Evolutionary conservation across 257 asterid species (phyloP).

Genomic region (Capsicum rhomboideum): DNA sequence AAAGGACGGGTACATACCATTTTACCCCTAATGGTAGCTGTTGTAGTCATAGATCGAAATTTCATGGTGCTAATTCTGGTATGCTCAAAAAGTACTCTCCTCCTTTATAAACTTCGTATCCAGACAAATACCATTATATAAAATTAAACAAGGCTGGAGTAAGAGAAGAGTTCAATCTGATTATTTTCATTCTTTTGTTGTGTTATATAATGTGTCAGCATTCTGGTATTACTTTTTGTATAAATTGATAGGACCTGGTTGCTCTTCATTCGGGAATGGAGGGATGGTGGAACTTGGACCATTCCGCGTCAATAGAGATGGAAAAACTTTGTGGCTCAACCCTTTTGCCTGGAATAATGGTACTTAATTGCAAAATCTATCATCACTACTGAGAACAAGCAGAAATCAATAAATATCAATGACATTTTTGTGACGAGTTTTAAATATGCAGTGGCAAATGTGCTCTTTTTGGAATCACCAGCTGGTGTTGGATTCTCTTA

Average conservation of each 20-base stretch:
- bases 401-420: background rate
- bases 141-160: too few relatives aligned
- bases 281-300: slow-evolving; percentile 20
- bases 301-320: slow-evolving; percentile 8
- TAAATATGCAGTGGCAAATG: slow-evolving; percentile 6
- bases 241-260: slow-evolving; percentile 13
- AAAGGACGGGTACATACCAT: too few relatives aligned
- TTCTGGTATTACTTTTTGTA: too few relatives aligned
- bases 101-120: too few relatives aligned
- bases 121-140: too few relatives aligned
- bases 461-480: slow-evolving; percentile 14
- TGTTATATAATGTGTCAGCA: too few relatives aligned
- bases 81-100: too few relatives aligned
- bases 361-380: background rate
- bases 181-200: too few relatives aligned
- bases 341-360: slow-evolving; percentile 15
- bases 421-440: background rate
- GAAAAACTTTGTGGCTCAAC: slow-evolving; percentile 3
- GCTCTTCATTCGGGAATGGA: slow-evolving; percentile 15
- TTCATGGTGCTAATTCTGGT: too few relatives aligned
- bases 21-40: too few relatives aligned
- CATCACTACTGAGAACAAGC: background rate
- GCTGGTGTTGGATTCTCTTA: slow-evolving; percentile 22
- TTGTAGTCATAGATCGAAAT: background rate
- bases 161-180: too few relatives aligned